A percentile compares a stretch with the other conserved stretches of the same genome.
Conservation (phyloP, 2,329 filamentous ascomycete genomes). For the Passalora sequoiae region DNA sequence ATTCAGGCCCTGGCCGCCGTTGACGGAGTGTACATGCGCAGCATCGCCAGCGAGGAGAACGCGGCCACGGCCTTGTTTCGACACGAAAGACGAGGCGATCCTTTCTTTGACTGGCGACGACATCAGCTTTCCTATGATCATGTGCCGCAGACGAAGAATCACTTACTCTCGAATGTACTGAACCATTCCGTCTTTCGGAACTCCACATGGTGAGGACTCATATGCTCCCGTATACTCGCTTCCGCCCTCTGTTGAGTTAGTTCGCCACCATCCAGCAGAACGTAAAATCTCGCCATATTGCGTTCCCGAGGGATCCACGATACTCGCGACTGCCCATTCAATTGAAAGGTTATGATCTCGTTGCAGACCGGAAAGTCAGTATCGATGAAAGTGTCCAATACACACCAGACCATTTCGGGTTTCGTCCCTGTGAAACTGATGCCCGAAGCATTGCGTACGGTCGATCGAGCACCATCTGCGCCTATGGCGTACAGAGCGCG, state of each 20-base stretch:
- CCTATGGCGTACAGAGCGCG: constrained; percentile 8
- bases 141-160: too few relatives aligned
- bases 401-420: constrained; percentile 13
- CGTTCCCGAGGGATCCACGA: constrained; percentile 12
- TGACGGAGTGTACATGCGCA: constrained; percentile 35
- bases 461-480: constrained; percentile 10
- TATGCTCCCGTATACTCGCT: constrained; percentile 9
- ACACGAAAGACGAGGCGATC: constrained; percentile 11
- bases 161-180: constrained; percentile 10
- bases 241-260: constrained; percentile 12
- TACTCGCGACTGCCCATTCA: constrained; percentile 12
- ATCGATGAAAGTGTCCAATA: constrained; percentile 12
- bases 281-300: constrained; percentile 13
- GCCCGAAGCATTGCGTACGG: constrained; percentile 10
- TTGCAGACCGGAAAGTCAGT: constrained; percentile 13
- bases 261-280: constrained; percentile 13
- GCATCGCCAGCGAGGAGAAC: constrained; percentile 34
- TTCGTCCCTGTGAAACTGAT: constrained; percentile 14
- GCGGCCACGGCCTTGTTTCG: constrained; percentile 5
- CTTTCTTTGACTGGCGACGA: constrained; percentile 8
- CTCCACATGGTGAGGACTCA: constrained; percentile 7
- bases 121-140: too few relatives aligned
- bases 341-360: constrained; percentile 14
- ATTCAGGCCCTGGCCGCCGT: constrained; percentile 39
- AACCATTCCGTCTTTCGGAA: constrained; percentile 16